These are phyloP conservation scores for Pleurotus platypus DNA, from an alignment of 768 basidiomycete species.

Conservation along the genomic window DNA sequence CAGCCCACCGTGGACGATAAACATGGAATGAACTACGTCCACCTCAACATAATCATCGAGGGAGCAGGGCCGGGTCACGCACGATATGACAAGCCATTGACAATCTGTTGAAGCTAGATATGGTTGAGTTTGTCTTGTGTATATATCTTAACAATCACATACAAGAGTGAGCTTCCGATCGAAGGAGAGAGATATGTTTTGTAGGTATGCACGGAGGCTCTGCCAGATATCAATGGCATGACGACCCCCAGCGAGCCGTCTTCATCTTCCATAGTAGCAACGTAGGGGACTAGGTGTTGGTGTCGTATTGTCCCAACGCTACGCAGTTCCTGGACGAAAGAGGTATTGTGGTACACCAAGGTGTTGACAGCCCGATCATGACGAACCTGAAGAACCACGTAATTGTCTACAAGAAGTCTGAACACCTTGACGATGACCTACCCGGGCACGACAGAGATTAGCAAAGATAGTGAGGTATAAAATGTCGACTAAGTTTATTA, in stretches of 20 bases:
- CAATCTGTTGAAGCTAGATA: neutral
- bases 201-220: neutral
- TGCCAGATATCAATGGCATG: neutral
- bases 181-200: neutral
- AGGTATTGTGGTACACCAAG: no score
- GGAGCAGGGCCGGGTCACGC: neutral
- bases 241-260: neutral
- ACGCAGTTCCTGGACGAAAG: neutral
- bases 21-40: slow-evolving; percentile 4
- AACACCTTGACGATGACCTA: no score
- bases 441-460: no score
- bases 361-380: no score
- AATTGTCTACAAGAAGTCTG: no score
- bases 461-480: no score
- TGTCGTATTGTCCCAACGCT: neutral
- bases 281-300: neutral
- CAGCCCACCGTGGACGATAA: slow-evolving; percentile 7
- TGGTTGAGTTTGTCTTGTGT: neutral
- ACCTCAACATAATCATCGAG: neutral
- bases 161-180: neutral
- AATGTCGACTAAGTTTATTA: no score
- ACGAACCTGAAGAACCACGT: no score
- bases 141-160: neutral
- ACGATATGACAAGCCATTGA: neutral
- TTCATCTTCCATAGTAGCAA: neutral